These are phyloP conservation scores for Secale cereale DNA, from an alignment of 176 grass and related monocot genomes.

Conservation along the genomic window DNA sequence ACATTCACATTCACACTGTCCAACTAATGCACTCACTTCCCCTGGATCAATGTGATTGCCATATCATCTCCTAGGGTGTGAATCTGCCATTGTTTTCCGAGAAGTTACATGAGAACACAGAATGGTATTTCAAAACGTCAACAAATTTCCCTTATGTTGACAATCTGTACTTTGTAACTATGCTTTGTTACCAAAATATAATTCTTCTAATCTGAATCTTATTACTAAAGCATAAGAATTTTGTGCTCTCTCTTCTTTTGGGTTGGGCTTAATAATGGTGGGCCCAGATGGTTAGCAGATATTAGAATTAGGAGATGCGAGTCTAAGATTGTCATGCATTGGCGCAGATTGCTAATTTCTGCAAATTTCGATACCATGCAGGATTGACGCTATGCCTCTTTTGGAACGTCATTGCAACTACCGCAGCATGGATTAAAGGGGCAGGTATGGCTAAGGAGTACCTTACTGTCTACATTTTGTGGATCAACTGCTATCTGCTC, in stretches of 20 bases:
- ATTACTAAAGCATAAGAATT: constrained; percentile 4
- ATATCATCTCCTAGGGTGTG: neutral
- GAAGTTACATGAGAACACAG: neutral
- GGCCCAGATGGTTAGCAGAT: neutral
- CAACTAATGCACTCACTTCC: neutral
- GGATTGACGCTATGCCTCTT: constrained; percentile 76
- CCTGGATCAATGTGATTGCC: neutral
- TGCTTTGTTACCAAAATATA: constrained; percentile 14
- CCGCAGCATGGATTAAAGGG: constrained; percentile 92
- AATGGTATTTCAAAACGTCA: neutral
- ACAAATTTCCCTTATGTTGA: neutral
- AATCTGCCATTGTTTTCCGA: neutral
- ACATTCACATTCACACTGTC: neutral
- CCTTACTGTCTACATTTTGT: neutral
- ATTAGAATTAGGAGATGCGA: neutral
- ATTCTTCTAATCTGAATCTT: neutral
- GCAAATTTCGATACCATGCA: constrained; percentile 44
- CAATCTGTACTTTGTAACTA: neutral
- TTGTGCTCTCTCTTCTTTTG: neutral
- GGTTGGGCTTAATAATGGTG: constrained; percentile 1
- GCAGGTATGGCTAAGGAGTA: constrained; percentile 50
- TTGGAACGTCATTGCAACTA: constrained; percentile 86
- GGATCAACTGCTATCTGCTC: neutral
- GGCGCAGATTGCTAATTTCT: constrained; percentile 19
- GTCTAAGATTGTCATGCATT: neutral